Base-by-base conservation (phyloP, 768 basidiomycete genomes). In the Roridomyces roridus region DNA sequence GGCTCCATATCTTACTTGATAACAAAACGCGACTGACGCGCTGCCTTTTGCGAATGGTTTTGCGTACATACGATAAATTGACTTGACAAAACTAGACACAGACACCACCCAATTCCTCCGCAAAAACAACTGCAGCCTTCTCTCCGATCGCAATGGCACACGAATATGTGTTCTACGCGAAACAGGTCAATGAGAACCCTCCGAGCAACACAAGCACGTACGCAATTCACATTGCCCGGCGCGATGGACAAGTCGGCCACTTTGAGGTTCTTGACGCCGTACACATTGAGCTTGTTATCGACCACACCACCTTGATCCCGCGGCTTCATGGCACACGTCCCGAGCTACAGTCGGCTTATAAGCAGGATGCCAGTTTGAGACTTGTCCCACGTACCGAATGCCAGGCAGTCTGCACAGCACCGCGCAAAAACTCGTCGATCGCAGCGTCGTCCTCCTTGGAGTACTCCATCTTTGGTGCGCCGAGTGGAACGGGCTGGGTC, bases 241-340 rank as follows among this genome's bases (percentile, higher is more conserved):
- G 63, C 62, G 49, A 78, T 72, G 5, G 79, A 77, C 40, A 79
- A 45, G 50, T 79, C 76, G 64, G 62, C 79, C 18, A n/a, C n/a
- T n/a, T n/a, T n/a, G n/a, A n/a, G n/a, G n/a, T n/a, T n/a, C n/a
- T n/a, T n/a, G n/a, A n/a, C 69, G 2, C 78, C 79, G 45, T 83
- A 81, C 15, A 83, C 80, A 51, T 76, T 76, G 36, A 81, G 58
- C 9, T 60, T 60, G 31, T 71, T 20, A 49, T 84, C 78, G 25
- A 83, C 80, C 24, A 82, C 81, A 11, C 80, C 80, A 15, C 69
- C 72, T 40, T 71, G 46, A 26, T 74, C 69, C 24, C 74, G 74
- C 7, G 80, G 74, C 47, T 79, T 79, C 80, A 82, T 81, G 10
- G 77, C 75, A 55, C 78, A 80, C 0, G 81, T 82, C 17, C 80